Evolutionary conservation across 139 green algal genomes (phyloP), one percentile per base, ranked within the genome.

Genomic region (Closterium sp.): DNA sequence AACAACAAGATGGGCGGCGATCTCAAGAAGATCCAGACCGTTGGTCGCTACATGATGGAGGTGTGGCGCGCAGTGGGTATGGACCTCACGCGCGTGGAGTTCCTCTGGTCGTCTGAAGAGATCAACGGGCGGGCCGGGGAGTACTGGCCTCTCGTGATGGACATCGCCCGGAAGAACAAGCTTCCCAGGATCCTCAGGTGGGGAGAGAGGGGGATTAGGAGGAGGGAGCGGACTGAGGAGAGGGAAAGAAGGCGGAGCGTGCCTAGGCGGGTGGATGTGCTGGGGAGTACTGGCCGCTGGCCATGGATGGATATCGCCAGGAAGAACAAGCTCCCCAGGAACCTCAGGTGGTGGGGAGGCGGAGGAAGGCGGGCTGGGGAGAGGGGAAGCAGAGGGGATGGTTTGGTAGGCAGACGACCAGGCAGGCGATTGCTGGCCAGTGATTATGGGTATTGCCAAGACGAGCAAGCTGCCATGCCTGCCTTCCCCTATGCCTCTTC

Each of bases 1-100:
- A 99, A 99, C 95, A 98, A 99, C 95, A 99, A 99, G 93, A 99
- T 99, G 97, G 97, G 96, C 28, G 98, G 98, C 3, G 98, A 99
- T 93, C 94, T 99, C 84, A 98, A 99, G 94, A 99, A 99, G 96
- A 99, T 99, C 92, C 96, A 98, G 93, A 96, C 95, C 16, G 92
- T 94, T 23, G 98, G 98, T 92, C 96, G 90, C 86, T 99, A 99
- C 96, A 97, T 99, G 96, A 96, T 99, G 34, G 97, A 99, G 95
- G 98, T 99, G 76, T 99, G 98, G 98, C 98, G 98, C 94, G 98
- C 98, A 2, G 96, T 98, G 35, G 98, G 98, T 84, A 99, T 99
- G 98, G 97, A 99, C 93, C 91, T 98, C 83, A 93, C 88, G 28
- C 86, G 91, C 28, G 95, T 96, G 31, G 87, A 95, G 92, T 96